Evolutionary conservation across 352 stramenopile genomes (phyloP), one percentile per base, ranked within the genome.

Genomic region (Pythium graminicola): DNA sequence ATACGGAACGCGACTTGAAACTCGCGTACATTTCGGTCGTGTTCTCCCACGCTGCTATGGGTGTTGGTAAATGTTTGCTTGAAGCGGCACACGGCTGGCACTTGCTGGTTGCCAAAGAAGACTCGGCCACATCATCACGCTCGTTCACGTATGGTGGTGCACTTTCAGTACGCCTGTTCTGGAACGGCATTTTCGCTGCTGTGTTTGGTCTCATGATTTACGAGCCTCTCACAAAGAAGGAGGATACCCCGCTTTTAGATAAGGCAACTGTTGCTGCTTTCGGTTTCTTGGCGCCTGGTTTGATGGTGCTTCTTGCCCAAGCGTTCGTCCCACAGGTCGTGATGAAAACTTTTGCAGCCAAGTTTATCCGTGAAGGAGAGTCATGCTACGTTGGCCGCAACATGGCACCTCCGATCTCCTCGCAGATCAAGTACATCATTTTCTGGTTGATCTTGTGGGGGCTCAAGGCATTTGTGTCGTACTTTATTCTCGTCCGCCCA

Each of bases 341-440:
- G 32, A 20, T 41, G 3, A 50, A 50, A 2, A 69, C 57, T 6
- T 72, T 70, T 35, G 53, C 62, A 3, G 60, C 64, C 35, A 72
- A 76, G 54, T 76, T 76, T 55, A 56, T 73, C 10, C 67, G 67
- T 41, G 67, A 76, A 62, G 67, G 67, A 39, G 64, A 50, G 26
- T 67, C 40, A 26, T 76, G 56, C 49, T 76, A 76, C 56, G 67
- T 71, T 4, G 67, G 67, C 13, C 67, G 64, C 29, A 58, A 73
- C 58, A 65, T 76, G 28, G 55, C 64, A 10, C 64, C 67, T 7
- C 64, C 67, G 24, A 55, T 72, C 20, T 52, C 39, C 13, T 72
- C 58, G 51, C 64, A 69, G 22, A 26, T 69, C 51, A 39, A 53
- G 31, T 76, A 76, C 54, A 57, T 67, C 20, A 13, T 63, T 16